Evolutionary conservation across 2,329 filamentous ascomycete species (phyloP), one percentile per base, ranked within the genome.

Genomic region (Fusarium staphyleae): DNA sequence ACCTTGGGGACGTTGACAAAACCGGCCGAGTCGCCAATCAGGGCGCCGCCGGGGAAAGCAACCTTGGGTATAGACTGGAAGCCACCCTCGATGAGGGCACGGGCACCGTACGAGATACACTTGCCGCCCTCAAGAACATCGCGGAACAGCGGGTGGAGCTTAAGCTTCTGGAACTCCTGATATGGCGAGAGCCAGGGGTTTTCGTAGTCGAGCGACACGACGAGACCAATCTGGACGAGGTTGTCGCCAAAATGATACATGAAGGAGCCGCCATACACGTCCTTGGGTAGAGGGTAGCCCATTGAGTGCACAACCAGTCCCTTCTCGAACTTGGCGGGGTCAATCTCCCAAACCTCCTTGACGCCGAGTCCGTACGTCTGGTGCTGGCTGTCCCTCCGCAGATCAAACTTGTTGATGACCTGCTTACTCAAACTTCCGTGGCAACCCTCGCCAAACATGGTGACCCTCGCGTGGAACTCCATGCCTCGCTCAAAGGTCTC

Each of bases 191-290:
- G 77, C 91, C 93, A 99, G 0, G 95, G 95, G 75, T 99, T 99
- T 34, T 90, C 82, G 73, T 99, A 99, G 78, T 99, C 95, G 47
- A 99, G 82, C 18, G 93, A 93, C 30, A 96, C 90, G 10, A 99
- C 95, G 14, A 98, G 81, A 18, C 95, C 95, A 49, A 99, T 81
- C 63, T 87, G 92, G 55, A 99, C 93, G 67, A 98, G 84, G 75
- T 98, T 99, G 67, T 99, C 93, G 30, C 93, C 95, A 74, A 98
- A 99, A 75, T 99, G 95, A 71, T 99, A 99, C 90, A 99, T 93
- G 87, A 92, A 99, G n/a, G 90, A 92, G 62, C 95, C 95, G 63
- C 95, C 95, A 71, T 99, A 99, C 8, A 93, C 95, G 70, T 98
- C 89, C 66, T 82, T 85, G 13, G 91, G 85, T 36, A 99, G 77